phyloP scores from a whole-genome alignment of 495 filamentous ascomycete genomes.

The Glonium stellatum region DNA sequence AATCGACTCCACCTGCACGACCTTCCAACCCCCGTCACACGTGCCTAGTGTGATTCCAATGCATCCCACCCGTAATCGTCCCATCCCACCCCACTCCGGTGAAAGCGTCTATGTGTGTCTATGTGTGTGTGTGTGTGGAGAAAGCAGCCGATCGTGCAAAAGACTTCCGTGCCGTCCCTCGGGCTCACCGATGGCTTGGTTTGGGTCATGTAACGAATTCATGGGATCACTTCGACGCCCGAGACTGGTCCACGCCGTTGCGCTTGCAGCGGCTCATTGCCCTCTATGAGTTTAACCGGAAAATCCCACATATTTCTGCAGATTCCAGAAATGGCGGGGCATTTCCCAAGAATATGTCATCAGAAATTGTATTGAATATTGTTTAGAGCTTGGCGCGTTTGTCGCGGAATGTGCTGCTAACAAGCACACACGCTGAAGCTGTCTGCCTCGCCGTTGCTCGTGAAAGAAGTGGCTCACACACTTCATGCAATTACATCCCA shows the following conservation, averaged over 20 bases:
- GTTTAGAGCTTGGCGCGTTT: conserved; percentile 3
- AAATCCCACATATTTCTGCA: conserved; percentile 20
- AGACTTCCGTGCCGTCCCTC: conserved; percentile 9
- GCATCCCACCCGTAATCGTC: not conserved
- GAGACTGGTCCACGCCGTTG: conserved; percentile 16
- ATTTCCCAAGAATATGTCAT: conserved; percentile 8
- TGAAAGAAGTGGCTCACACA: too few relatives aligned
- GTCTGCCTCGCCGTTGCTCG: too few relatives aligned
- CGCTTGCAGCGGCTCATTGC: conserved; percentile 23
- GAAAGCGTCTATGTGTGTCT: too few relatives aligned
- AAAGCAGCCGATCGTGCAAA: conserved; percentile 17
- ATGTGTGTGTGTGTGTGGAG: not conserved
- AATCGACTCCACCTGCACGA: not conserved
- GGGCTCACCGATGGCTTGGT: conserved; percentile 19
- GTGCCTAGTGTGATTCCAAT: not conserved
- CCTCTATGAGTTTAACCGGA: not conserved
- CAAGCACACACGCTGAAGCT: too few relatives aligned
- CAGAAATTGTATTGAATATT: not conserved
- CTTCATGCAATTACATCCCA: too few relatives aligned
- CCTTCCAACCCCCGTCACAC: not conserved
- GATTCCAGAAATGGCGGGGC: conserved; percentile 4
- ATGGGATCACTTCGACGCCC: conserved; percentile 5
- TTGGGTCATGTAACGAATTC: conserved; percentile 20
- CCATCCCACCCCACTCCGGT: not conserved
- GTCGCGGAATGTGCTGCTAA: not conserved